Base-by-base conservation (phyloP, 2,329 filamentous ascomycete genomes). In the Pseudogymnoascus sp. region DNA sequence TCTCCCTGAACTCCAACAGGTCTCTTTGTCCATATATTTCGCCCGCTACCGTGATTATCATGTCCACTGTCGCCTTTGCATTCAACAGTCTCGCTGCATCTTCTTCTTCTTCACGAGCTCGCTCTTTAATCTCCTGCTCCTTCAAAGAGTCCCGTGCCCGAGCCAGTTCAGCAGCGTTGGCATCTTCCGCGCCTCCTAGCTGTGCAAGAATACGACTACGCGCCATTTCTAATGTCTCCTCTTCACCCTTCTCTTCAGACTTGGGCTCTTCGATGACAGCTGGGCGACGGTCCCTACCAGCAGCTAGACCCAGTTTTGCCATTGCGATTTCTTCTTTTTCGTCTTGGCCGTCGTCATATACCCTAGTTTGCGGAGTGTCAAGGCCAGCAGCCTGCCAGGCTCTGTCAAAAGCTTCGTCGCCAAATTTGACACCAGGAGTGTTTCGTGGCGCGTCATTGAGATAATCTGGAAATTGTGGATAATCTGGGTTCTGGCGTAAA, bases 21-120 rank as follows among this genome's bases (percentile, higher is more conserved):
- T 97, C 93, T 67, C 88, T 82, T 76, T 97, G 93, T 1, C 93
- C 92, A 75, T 92, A 97, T 67, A 90, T 85, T 75, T 96, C 92
- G 69, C 91, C 92, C 59, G 89, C 87, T 37, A 97, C 82, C 0
- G 90, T 94, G 68, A 97, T 79, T 62, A 97, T 90, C 91, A 96
- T 96, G 75, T 95, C 92, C 35, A 97, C 79, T 42, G 91, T 92
- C n/a, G 86, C 88, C 28, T 60, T 60, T 83, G 80, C 77, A 80
- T 80, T 60, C 56, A 76, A 74, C 64, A 73, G n/a, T 33, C 50
- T 56, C n/a, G 50, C 50, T 18, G 50, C 25, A 21, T 56, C 50
- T 33, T 56, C 50, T 1, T 56, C 50, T 1, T 56, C 50, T 56
- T 18, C n/a, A 33, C 50, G 28, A 33, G 50, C 50, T 33, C n/a